Evolutionary conservation across 2,329 filamentous ascomycete genomes (phyloP).

Genomic region (Fusarium sp.): DNA sequence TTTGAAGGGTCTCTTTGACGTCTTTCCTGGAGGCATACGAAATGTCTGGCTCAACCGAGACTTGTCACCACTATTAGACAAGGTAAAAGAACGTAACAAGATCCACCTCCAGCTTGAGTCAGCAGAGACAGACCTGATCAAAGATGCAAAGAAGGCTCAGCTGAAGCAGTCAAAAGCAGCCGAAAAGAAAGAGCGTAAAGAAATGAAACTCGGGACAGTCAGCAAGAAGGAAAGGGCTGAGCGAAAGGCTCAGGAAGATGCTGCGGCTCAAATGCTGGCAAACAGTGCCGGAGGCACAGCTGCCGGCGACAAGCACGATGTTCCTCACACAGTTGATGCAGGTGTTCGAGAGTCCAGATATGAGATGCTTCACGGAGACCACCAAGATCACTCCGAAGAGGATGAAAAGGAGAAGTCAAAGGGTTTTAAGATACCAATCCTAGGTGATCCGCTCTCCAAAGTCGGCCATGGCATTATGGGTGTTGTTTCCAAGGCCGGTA

Average conservation of each 20-base stretch:
- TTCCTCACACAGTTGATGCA: constrained; percentile 67
- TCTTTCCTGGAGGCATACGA: constrained; percentile 93
- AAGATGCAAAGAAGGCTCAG: constrained; percentile 83
- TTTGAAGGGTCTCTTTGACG: constrained; percentile 88
- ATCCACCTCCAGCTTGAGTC: constrained; percentile 81
- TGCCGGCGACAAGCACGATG: constrained; percentile 67
- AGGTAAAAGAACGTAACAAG: constrained; percentile 81
- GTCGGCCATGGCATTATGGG: constrained; percentile 66
- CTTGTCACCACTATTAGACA: constrained; percentile 85
- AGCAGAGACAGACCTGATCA: constrained; percentile 89
- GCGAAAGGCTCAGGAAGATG: constrained; percentile 65
- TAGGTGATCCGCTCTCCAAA: constrained; percentile 60
- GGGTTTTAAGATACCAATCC: constrained; percentile 51
- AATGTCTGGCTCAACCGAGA: constrained; percentile 98
- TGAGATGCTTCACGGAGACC: no score
- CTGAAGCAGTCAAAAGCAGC: constrained; percentile 76
- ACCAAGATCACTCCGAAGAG: constrained; percentile 36
- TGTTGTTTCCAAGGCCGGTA: constrained; percentile 61
- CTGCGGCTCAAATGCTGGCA: constrained; percentile 66
- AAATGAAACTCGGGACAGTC: constrained; percentile 63
- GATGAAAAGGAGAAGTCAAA: constrained; percentile 40
- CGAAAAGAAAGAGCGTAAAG: constrained; percentile 75
- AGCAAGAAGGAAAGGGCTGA: constrained; percentile 67
- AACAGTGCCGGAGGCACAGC: constrained; percentile 64
- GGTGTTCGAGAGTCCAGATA: constrained; percentile 59